A percentile compares a stretch with the other conserved stretches of the same genome.
These are phyloP conservation scores for Metschnikowia continentalis DNA, from an alignment of 805 yeast genomes.

Conservation along the genomic window DNA sequence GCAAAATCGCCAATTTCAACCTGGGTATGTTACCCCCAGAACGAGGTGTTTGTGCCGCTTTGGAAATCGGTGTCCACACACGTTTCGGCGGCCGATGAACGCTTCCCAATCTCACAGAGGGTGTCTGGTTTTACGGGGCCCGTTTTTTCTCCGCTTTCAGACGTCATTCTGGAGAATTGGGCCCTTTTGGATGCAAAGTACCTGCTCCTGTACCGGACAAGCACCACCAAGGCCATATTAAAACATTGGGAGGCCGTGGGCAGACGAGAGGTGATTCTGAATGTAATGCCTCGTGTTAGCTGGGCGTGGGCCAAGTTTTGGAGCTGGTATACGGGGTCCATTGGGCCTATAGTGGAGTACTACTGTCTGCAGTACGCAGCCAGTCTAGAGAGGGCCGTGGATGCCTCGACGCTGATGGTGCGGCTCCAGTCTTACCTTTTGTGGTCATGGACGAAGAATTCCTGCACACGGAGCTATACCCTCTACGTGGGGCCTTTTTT, in stretches of 20 bases:
- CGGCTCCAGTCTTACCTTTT: conserved; percentile 3
- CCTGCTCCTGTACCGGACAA: conserved; percentile 5
- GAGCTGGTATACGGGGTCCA: conserved; percentile 5
- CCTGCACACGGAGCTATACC: not conserved
- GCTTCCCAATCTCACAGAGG: not conserved
- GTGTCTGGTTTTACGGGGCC: conserved; percentile 3
- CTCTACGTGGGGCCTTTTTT: conserved; percentile 3
- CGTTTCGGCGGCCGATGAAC: conserved; percentile 4
- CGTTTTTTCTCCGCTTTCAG: not conserved
- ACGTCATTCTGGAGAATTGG: not conserved
- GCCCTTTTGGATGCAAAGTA: conserved; percentile 5
- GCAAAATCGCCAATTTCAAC: not conserved
- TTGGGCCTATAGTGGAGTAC: conserved; percentile 12
- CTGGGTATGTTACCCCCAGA: not conserved
- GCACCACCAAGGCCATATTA: not conserved
- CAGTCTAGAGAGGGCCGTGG: conserved; percentile 8
- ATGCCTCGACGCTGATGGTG: not conserved
- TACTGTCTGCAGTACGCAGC: conserved; percentile 10
- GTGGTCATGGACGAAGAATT: not conserved
- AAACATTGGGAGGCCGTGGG: not conserved
- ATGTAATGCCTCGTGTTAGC: not conserved
- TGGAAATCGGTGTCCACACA: not conserved
- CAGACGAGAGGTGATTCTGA: not conserved
- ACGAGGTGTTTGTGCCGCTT: not conserved
- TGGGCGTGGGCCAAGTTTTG: not conserved